A percentile compares a stretch with the other conserved stretches of the same genome.
These are phyloP conservation scores for Oemleria cerasiformis DNA, from an alignment of 306 rosid genomes.

Conservation along the genomic window DNA sequence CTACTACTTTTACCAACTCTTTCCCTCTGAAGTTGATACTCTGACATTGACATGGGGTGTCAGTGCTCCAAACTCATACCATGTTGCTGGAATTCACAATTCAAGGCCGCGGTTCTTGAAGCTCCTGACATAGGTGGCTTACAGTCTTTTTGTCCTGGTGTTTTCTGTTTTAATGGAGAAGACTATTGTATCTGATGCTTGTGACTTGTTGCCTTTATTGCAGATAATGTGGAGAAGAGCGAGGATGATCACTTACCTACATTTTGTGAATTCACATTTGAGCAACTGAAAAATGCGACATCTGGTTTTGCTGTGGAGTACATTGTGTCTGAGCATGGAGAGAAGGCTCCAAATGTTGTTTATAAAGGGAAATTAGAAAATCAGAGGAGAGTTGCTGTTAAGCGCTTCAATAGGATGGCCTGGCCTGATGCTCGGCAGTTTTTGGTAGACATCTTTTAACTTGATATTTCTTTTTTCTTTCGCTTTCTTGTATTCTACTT, in stretches of 20 bases:
- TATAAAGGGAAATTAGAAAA: constrained; percentile 80
- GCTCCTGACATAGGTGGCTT: constrained; percentile 59
- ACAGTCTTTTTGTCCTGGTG: background rate
- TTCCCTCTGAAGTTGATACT: constrained; percentile 15
- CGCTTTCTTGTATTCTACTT: background rate
- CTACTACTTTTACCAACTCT: too few species aligned
- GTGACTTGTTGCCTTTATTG: constrained; percentile 24
- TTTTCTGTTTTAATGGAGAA: constrained; percentile 12
- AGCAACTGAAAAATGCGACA: constrained; percentile 76
- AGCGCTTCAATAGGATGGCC: constrained; percentile 76
- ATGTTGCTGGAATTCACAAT: constrained; percentile 71
- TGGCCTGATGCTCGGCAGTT: constrained; percentile 81
- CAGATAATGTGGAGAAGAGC: constrained; percentile 59
- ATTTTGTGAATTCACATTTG: constrained; percentile 65
- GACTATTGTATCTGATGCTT: constrained; percentile 13
- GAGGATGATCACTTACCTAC: constrained; percentile 47
- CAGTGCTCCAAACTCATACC: constrained; percentile 60
- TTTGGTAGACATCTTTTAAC: constrained; percentile 42
- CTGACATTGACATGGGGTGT: constrained; percentile 52
- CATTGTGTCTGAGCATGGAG: constrained; percentile 85
- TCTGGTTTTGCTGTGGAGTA: constrained; percentile 85
- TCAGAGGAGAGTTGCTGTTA: constrained; percentile 73
- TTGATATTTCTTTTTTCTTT: background rate
- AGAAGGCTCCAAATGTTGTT: constrained; percentile 86
- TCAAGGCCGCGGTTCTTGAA: constrained; percentile 73